phyloP scores from a whole-genome alignment of 2,329 filamentous ascomycete species.

The Alternaria brassicicola region DNA sequence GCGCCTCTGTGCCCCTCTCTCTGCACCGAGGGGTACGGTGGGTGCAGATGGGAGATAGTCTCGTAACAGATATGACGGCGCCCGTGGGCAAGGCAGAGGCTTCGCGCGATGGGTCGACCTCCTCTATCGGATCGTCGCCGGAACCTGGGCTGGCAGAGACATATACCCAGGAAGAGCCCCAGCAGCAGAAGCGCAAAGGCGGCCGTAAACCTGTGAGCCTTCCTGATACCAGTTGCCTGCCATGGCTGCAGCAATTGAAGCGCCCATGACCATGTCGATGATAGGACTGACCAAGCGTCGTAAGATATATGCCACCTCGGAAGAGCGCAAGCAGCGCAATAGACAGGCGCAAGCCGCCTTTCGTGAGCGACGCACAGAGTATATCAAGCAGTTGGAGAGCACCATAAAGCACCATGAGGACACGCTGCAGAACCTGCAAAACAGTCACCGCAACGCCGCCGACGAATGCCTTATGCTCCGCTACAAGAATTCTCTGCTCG shows the following conservation, averaged over 20 bases:
- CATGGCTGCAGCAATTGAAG: slow-evolving; percentile 32
- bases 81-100: slow-evolving; percentile 55
- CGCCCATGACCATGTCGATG: slow-evolving; percentile 39
- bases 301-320: slow-evolving; percentile 97
- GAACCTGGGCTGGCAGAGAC: slow-evolving; percentile 52
- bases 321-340: slow-evolving; percentile 97
- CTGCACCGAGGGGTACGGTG: slow-evolving; percentile 50
- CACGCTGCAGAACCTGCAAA: slow-evolving; percentile 87
- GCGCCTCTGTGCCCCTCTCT: slow-evolving; percentile 47
- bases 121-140: slow-evolving; percentile 57
- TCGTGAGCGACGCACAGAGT: slow-evolving; percentile 93
- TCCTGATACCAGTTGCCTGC: slow-evolving; percentile 27
- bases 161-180: slow-evolving; percentile 53
- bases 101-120: slow-evolving; percentile 54
- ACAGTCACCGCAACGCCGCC: slow-evolving; percentile 89
- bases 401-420: slow-evolving; percentile 98
- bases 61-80: slow-evolving; percentile 53
- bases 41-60: slow-evolving; percentile 59
- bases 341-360: slow-evolving; percentile 97
- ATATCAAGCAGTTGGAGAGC: slow-evolving; percentile 98
- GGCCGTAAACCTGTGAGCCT: slow-evolving; percentile 89
- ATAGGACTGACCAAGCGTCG: slow-evolving; percentile 50
- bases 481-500: slow-evolving; percentile 96
- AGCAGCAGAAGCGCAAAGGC: slow-evolving; percentile 88
- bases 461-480: slow-evolving; percentile 98